Evolutionary conservation across 192 early-diverging fungal species (phyloP).

Genomic region (Pecoramyces ruminantium): DNA sequence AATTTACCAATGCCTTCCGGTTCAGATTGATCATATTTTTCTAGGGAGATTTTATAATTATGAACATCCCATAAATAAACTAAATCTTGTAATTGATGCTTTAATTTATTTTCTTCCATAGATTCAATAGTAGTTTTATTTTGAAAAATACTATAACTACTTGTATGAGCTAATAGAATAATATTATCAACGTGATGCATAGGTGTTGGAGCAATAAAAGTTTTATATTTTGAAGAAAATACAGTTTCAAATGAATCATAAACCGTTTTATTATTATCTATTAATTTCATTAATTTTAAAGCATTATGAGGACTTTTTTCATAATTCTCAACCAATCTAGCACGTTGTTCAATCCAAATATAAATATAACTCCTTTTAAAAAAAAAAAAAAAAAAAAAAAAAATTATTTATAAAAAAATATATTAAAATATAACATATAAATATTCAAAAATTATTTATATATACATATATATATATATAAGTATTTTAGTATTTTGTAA

Average conservation of each 20-base stretch:
- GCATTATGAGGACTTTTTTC: background rate
- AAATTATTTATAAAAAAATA: no score
- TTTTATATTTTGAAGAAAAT: background rate
- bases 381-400: background rate
- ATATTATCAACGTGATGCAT: background rate
- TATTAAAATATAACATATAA: no score
- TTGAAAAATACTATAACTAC: background rate
- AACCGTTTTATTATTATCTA: background rate
- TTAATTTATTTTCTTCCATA: constrained; percentile 9
- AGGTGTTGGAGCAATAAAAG: background rate
- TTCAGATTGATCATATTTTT: constrained; percentile 26
- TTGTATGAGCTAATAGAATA: background rate
- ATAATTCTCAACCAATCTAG: background rate
- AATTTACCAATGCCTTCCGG: constrained; percentile 15
- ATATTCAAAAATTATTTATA: no score
- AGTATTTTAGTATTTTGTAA: no score
- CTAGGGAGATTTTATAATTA: constrained; percentile 17
- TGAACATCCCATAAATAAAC: constrained; percentile 29
- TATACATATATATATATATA: no score
- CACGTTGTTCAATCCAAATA: background rate
- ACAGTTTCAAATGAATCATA: background rate
- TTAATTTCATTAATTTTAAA: background rate
- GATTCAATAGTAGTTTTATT: background rate
- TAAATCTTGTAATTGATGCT: constrained; percentile 35
- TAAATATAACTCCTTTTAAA: background rate